Evolutionary conservation across 2,329 filamentous ascomycete species (phyloP), one percentile per base, ranked within the genome.

Genomic region (Fusarium setosum): DNA sequence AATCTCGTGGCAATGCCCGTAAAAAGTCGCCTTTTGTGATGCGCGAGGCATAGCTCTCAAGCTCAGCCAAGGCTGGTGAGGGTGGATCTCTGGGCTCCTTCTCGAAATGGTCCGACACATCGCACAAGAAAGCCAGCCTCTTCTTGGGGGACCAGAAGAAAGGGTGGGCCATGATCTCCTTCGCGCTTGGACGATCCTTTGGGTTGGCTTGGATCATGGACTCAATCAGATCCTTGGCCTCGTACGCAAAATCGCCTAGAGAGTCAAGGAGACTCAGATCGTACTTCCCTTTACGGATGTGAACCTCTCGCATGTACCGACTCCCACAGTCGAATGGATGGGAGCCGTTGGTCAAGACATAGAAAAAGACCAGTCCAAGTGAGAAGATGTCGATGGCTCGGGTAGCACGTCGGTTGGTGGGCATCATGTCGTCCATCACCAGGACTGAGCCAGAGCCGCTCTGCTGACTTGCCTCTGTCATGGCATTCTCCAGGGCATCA

Each of bases 341-440:
- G 2, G 86, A 88, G 15, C 96, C 96, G 63, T 94, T 92, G 2
- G 95, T 97, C 60, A 99, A 84, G n/a, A 98, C 94, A 76, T 97
- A 99, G 81, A 94, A 98, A 82, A 97, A 99, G n/a, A 99, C 94
- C 52, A 97, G 91, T 2, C 96, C 96, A 32, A 99, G 86, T 0
- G 94, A 97, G 81, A 99, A 99, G 23, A 99, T 97, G 75, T 99
- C 96, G 62, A 98, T 97, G 9, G 96, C 93, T 42, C 96, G 91
- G 42, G 97, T 99, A 7, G 96, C 95, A 50, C 96, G 92, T 59
- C 94, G 90, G 44, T 72, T 73, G 68, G 88, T 89, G 68, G 73
- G 83, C 80, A 82, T 86, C 76, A 88, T 81, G 17, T 88, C 86
- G 12, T 87, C 82, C 37, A 82, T 83, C 9, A 86, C 83, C 6